These are phyloP conservation scores for Bonia amplexicaulis DNA, from an alignment of 176 grass and related monocot genomes.

Conservation along the genomic window DNA sequence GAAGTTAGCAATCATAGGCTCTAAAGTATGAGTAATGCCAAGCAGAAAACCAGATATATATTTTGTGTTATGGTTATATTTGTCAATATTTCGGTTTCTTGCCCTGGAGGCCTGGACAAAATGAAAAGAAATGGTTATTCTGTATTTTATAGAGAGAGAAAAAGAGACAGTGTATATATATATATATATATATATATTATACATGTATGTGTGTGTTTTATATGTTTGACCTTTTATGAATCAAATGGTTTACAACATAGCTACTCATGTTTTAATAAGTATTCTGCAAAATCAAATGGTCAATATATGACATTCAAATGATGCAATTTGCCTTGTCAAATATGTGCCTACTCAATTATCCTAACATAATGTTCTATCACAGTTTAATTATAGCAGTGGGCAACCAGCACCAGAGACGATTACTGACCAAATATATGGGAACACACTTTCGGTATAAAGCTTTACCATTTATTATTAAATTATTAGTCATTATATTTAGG, in stretches of 20 bases:
- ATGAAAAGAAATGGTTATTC: background rate
- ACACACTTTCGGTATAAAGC: constrained; percentile 70
- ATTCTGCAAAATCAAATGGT: constrained; percentile 11
- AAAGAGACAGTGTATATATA: too few relatives aligned
- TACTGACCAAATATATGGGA: constrained; percentile 83
- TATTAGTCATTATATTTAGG: background rate
- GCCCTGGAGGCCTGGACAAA: background rate
- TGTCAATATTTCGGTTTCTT: background rate
- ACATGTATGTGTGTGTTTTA: background rate
- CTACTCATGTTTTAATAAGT: background rate
- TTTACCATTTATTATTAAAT: constrained; percentile 6
- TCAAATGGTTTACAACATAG: background rate
- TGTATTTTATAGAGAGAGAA: background rate
- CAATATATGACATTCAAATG: background rate
- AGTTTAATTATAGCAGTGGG: constrained; percentile 95
- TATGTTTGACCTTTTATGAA: background rate
- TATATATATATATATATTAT: background rate
- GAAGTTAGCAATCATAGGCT: background rate
- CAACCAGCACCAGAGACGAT: constrained; percentile 90
- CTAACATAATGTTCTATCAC: constrained; percentile 19
- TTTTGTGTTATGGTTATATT: background rate
- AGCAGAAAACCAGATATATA: background rate
- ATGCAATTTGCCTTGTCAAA: background rate
- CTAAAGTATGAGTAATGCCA: background rate
- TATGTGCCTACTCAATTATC: background rate